These are phyloP conservation scores for Trichophyton benhamiae DNA, from an alignment of 2,329 filamentous ascomycete genomes.

Conservation along the genomic window DNA sequence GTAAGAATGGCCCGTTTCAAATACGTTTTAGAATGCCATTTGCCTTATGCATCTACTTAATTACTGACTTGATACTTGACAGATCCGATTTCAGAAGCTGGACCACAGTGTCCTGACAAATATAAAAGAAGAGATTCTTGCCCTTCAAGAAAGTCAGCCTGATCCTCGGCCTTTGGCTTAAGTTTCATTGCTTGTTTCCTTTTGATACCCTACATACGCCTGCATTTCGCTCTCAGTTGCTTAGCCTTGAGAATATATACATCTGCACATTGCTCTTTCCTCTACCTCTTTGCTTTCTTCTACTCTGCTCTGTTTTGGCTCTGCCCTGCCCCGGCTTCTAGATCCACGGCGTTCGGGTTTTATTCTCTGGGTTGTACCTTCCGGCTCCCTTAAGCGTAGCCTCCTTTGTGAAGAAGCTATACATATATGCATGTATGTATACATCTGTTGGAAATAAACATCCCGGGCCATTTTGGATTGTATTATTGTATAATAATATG, in stretches of 20 bases:
- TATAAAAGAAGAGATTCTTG: slow-evolving; percentile 27
- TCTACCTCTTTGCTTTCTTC: not conserved
- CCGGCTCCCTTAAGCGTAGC: not conserved
- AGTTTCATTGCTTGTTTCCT: not conserved
- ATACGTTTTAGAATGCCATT: not conserved
- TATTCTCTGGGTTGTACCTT: not conserved
- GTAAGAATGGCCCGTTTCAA: not conserved
- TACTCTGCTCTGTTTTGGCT: not conserved
- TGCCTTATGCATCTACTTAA: not conserved
- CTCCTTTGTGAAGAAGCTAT: not conserved
- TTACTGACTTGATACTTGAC: slow-evolving; percentile 6
- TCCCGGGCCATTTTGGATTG: not conserved
- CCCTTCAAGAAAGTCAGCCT: slow-evolving; percentile 12
- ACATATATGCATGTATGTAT: not conserved
- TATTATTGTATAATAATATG: not conserved
- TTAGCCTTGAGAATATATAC: not conserved
- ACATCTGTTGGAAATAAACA: not conserved
- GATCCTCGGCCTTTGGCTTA: not conserved
- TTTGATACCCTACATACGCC: not conserved
- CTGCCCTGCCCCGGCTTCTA: too few species aligned
- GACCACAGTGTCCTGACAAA: slow-evolving; percentile 23
- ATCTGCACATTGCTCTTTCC: not conserved
- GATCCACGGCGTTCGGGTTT: not conserved
- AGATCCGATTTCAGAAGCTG: slow-evolving; percentile 32
- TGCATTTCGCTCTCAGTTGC: not conserved